Conservation (phyloP, 2,329 filamentous ascomycete genomes). For the Ophiostoma montium region DNA sequence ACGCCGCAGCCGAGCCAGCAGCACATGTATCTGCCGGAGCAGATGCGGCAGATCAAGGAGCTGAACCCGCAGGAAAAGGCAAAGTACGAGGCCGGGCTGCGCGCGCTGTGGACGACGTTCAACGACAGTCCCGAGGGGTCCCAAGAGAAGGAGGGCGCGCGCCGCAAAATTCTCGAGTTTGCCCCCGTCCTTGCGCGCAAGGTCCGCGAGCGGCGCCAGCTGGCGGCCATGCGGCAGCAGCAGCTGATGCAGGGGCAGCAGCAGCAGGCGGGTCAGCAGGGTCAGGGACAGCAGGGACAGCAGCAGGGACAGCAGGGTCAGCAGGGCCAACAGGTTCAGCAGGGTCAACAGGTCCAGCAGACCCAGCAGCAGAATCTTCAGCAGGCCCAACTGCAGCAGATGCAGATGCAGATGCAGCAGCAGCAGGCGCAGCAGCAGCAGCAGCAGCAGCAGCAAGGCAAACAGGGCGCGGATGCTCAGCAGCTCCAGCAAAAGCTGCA, state of each 20-base stretch:
- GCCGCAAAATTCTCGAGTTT: constrained; percentile 46
- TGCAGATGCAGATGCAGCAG: neutral
- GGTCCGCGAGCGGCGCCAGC: constrained; percentile 10
- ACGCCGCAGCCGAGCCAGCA: constrained; percentile 2
- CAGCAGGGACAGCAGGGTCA: neutral
- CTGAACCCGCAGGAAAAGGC: constrained; percentile 40
- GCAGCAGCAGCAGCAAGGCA: constrained; percentile 7
- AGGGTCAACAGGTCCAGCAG: constrained; percentile 4
- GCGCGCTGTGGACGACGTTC: constrained; percentile 37
- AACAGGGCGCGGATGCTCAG: neutral
- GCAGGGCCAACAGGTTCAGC: neutral
- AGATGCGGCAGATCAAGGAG: constrained; percentile 35
- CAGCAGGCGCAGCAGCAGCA: constrained; percentile 6
- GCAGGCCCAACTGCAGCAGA: constrained; percentile 4
- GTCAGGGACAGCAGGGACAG: neutral
- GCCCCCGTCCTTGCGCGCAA: constrained; percentile 34
- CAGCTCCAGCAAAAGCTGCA: constrained; percentile 6
- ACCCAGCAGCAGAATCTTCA: constrained; percentile 3
- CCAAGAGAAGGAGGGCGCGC: constrained; percentile 33
- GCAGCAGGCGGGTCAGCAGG: constrained; percentile 4
- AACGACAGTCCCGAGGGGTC: constrained; percentile 34
- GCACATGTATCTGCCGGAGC: constrained; percentile 34
- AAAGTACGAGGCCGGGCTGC: constrained; percentile 45
- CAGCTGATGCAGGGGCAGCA: constrained; percentile 3
- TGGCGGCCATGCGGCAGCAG: constrained; percentile 4